Evolutionary conservation across 73 alveolate genomes (phyloP).

Genomic region (Tetrahymena elliotti): DNA sequence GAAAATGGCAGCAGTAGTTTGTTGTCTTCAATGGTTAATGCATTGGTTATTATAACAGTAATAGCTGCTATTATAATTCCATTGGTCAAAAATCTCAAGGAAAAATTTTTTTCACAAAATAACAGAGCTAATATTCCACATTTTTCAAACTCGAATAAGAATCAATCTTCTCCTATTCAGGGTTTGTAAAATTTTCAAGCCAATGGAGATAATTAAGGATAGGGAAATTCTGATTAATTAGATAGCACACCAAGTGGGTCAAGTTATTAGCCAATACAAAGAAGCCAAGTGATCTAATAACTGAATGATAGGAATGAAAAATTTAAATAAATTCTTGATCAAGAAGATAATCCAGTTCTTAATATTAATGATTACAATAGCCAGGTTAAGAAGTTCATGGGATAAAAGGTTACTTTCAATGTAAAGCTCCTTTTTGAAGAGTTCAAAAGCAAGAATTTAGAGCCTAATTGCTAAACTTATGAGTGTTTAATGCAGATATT

Average conservation of each 20-base stretch:
- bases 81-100: background rate
- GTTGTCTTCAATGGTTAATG: background rate
- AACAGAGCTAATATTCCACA: background rate
- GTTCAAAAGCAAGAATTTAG: background rate
- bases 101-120: background rate
- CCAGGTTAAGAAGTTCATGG: background rate
- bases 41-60: background rate
- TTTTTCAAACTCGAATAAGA: background rate
- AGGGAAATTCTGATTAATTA: background rate
- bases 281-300: background rate
- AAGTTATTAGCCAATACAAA: background rate
- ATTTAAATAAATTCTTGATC: background rate
- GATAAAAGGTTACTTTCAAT: background rate
- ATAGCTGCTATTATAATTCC: background rate
- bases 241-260: background rate
- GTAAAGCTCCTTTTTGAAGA: background rate
- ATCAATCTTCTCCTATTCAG: background rate
- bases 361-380: background rate
- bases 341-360: background rate
- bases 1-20: background rate
- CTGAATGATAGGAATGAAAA: background rate
- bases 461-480: background rate
- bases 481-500: background rate
- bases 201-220: background rate
- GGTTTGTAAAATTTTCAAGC: background rate